phyloP scores from a whole-genome alignment of 2,329 filamentous ascomycete species.

The Colletotrichum tropicale region DNA sequence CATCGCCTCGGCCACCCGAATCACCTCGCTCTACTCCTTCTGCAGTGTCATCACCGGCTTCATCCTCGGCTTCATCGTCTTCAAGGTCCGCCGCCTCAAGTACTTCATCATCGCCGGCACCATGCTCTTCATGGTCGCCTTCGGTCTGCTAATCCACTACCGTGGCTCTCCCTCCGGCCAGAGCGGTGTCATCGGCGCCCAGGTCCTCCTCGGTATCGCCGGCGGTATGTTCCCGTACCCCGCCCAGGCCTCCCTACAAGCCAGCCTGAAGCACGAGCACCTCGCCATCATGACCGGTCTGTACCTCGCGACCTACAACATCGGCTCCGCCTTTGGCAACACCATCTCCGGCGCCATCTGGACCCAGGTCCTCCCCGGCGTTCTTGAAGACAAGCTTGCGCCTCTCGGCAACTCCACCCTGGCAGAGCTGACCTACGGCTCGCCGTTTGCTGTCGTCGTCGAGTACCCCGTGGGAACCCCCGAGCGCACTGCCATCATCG shows the following conservation, averaged over 20 bases:
- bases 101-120: constrained; percentile 67
- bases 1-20: constrained; percentile 59
- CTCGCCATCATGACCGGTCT: constrained; percentile 68
- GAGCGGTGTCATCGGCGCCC: constrained; percentile 65
- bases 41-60: constrained; percentile 62
- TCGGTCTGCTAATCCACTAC: constrained; percentile 67
- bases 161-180: constrained; percentile 57
- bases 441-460: constrained; percentile 36
- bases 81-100: constrained; percentile 64
- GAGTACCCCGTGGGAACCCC: constrained; percentile 45
- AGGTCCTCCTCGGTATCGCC: constrained; percentile 66
- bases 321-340: constrained; percentile 65
- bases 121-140: constrained; percentile 66
- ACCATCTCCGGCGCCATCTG: constrained; percentile 67
- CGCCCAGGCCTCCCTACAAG: constrained; percentile 49
- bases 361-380: constrained; percentile 58
- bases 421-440: constrained; percentile 35
- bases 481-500: constrained; percentile 46
- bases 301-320: constrained; percentile 67
- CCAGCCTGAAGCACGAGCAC: constrained; percentile 50
- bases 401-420: constrained; percentile 41
- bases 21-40: constrained; percentile 63
- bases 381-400: constrained; percentile 37
- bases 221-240: constrained; percentile 66
- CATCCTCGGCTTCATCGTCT: constrained; percentile 60